Evolutionary conservation across 768 basidiomycete genomes (phyloP).

Genomic region (Boletus insuetus): DNA sequence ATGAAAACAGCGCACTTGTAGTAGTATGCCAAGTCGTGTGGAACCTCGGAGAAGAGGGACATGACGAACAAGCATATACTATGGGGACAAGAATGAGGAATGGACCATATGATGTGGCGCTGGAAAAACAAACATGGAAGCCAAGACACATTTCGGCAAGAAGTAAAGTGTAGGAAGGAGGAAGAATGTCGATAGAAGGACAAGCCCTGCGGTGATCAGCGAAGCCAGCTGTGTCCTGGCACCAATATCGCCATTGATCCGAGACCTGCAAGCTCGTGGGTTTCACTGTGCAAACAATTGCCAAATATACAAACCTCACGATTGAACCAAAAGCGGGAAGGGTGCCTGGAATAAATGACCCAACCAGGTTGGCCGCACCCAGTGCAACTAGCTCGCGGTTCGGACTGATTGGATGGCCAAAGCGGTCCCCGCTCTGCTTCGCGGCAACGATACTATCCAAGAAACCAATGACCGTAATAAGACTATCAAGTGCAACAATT

Average conservation of each 20-base stretch:
- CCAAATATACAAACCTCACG: constrained; percentile 55
- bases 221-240: constrained; percentile 89
- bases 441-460: constrained; percentile 94
- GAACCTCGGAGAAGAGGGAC: constrained; percentile 78
- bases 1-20: constrained; percentile 55
- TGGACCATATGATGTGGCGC: background rate
- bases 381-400: constrained; percentile 96
- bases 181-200: constrained; percentile 86
- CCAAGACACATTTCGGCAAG: constrained; percentile 87
- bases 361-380: constrained; percentile 73
- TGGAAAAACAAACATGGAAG: constrained; percentile 64
- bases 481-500: constrained; percentile 35
- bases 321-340: constrained; percentile 93
- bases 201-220: constrained; percentile 66
- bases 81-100: constrained; percentile 5
- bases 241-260: constrained; percentile 90
- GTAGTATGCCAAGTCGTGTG: constrained; percentile 83
- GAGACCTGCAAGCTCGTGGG: constrained; percentile 43
- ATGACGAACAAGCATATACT: constrained; percentile 87
- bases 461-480: constrained; percentile 85
- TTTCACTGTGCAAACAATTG: background rate
- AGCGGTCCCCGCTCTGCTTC: constrained; percentile 85
- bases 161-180: constrained; percentile 82
- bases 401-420: constrained; percentile 84
- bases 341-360: constrained; percentile 82